Evolutionary conservation across 2,329 filamentous ascomycete genomes (phyloP).

Genomic region (Waltergamsia citrina): DNA sequence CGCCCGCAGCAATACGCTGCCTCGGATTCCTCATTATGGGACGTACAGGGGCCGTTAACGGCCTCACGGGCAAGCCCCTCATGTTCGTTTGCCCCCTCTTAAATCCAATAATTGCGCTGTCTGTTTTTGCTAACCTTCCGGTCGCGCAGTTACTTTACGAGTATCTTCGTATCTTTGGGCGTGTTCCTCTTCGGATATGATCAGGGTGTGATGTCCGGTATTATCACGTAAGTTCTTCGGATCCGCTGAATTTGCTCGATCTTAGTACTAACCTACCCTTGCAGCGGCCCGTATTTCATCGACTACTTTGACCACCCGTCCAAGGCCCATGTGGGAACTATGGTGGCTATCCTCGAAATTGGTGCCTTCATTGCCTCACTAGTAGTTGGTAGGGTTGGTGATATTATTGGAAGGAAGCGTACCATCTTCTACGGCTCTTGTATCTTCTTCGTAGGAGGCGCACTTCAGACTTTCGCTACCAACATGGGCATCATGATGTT

Average conservation of each 20-base stretch:
- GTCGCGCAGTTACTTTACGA: slow-evolving; percentile 74
- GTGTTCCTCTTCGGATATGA: slow-evolving; percentile 88
- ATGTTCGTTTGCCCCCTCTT: slow-evolving; percentile 47
- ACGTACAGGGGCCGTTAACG: slow-evolving; percentile 68
- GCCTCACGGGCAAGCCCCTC: slow-evolving; percentile 90
- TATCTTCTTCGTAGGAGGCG: slow-evolving; percentile 78
- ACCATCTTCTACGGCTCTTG: slow-evolving; percentile 92
- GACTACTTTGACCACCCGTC: slow-evolving; percentile 89
- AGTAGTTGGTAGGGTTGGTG: slow-evolving; percentile 77
- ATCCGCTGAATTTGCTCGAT: not conserved
- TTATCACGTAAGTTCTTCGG: slow-evolving; percentile 46
- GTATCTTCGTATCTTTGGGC: slow-evolving; percentile 77
- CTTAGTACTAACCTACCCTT: slow-evolving; percentile 11
- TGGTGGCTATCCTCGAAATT: slow-evolving; percentile 94
- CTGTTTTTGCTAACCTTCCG: slow-evolving; percentile 8
- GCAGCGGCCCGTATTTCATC: slow-evolving; percentile 76
- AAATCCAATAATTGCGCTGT: slow-evolving; percentile 1
- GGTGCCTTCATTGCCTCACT: slow-evolving; percentile 89
- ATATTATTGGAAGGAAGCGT: slow-evolving; percentile 78
- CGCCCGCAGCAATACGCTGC: slow-evolving; percentile 58
- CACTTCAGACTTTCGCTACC: slow-evolving; percentile 70
- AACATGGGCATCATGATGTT: slow-evolving; percentile 86
- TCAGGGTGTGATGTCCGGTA: slow-evolving; percentile 78
- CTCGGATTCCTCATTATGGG: slow-evolving; percentile 81
- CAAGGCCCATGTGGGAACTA: slow-evolving; percentile 81